phyloP scores from a whole-genome alignment of 2,329 filamentous ascomycete species.

The Claviceps monticola region DNA sequence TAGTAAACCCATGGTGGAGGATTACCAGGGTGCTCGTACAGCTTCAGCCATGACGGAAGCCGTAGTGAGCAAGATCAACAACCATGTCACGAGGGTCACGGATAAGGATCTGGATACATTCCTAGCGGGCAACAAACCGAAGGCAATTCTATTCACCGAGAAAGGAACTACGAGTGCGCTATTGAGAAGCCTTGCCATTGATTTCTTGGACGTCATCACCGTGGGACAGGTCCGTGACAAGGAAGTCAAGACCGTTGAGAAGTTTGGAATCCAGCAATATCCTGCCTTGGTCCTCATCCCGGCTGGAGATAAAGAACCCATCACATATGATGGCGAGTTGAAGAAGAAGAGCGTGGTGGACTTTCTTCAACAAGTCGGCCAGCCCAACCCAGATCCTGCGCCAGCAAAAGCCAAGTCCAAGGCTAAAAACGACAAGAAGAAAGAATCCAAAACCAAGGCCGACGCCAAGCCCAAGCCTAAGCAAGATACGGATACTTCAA shows the following conservation, averaged over 20 bases:
- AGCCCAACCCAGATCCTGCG: constrained; percentile 63
- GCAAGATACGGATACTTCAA: constrained; percentile 22
- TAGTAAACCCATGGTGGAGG: constrained; percentile 69
- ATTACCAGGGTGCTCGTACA: constrained; percentile 73
- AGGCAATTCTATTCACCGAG: constrained; percentile 84
- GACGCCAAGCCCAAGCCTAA: constrained; percentile 21
- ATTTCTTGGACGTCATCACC: constrained; percentile 68
- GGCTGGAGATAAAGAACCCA: constrained; percentile 49
- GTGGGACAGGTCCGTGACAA: constrained; percentile 77
- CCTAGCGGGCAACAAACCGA: constrained; percentile 58
- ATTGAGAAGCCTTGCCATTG: constrained; percentile 73
- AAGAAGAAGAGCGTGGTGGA: constrained; percentile 71
- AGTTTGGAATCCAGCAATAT: constrained; percentile 64
- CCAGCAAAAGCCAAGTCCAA: constrained; percentile 27
- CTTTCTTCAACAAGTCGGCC: constrained; percentile 67
- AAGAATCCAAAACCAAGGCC: constrained; percentile 14
- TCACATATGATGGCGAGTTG: constrained; percentile 69
- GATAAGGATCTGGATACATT: constrained; percentile 70
- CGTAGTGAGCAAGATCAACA: constrained; percentile 77
- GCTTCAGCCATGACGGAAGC: constrained; percentile 82
- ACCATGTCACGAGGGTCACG: constrained; percentile 70
- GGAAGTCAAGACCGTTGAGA: constrained; percentile 55
- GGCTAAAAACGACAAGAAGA: constrained; percentile 15
- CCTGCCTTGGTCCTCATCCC: constrained; percentile 73
- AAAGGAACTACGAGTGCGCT: constrained; percentile 80